A percentile compares a stretch with the other conserved stretches of the same genome.
Conservation (phyloP, 1,284 basidiomycete genomes). For the Erythrobasidium hasegawianum region DNA sequence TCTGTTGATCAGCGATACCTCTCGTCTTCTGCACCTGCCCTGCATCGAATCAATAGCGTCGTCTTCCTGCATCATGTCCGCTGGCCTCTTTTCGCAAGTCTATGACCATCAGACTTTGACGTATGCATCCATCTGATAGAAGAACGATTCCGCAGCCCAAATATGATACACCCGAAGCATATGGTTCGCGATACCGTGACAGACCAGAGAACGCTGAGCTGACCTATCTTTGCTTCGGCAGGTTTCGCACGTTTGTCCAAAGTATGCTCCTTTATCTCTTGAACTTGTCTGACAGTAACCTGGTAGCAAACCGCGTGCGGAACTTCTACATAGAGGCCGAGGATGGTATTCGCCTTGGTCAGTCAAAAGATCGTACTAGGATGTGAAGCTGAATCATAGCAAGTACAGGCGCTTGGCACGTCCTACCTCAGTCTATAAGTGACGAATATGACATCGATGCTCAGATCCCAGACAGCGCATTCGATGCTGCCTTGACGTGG, state of each 20-base stretch:
- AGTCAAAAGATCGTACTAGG: not conserved
- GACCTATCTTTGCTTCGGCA: not conserved
- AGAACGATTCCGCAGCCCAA: conserved; percentile 65
- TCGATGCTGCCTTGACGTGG: conserved; percentile 55
- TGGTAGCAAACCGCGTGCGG: conserved; percentile 68
- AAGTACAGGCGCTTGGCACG: conserved; percentile 69
- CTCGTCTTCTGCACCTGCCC: not conserved
- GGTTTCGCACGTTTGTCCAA: conserved; percentile 70
- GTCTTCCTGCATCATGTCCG: conserved; percentile 66
- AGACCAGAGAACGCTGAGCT: too few relatives aligned
- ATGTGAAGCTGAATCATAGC: not conserved
- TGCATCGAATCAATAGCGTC: conserved; percentile 52
- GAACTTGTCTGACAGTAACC: not conserved
- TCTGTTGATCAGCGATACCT: conserved; percentile 10
- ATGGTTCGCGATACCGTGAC: conserved; percentile 3
- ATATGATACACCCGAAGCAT: conserved; percentile 33
- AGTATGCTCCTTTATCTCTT: not conserved
- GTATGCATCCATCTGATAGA: conserved; percentile 55
- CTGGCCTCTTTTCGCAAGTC: conserved; percentile 56
- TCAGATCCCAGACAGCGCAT: conserved; percentile 43
- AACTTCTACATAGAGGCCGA: conserved; percentile 67
- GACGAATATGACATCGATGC: conserved; percentile 42
- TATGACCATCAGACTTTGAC: not conserved
- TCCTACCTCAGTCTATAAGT: conserved; percentile 69
- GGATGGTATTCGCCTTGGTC: conserved; percentile 70